Evolutionary conservation across 1,139 yeast species (phyloP).

Genomic region (Candida tropicalis): DNA sequence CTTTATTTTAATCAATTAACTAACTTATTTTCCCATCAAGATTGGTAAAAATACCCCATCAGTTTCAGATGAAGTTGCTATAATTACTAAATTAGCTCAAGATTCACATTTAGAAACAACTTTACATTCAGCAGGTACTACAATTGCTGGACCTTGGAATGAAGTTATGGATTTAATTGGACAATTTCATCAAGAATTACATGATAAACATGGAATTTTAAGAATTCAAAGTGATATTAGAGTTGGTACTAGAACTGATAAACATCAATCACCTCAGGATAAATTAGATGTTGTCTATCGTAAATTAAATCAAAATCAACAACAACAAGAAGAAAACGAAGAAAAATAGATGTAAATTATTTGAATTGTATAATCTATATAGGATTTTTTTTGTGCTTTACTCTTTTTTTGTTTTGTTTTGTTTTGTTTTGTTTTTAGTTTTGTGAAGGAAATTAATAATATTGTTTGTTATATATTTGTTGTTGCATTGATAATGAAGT

Average conservation of each 20-base stretch:
- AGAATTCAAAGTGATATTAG: constrained; percentile 85
- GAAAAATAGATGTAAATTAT: background rate
- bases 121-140: constrained; percentile 88
- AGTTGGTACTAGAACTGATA: constrained; percentile 80
- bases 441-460: background rate
- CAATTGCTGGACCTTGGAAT: constrained; percentile 92
- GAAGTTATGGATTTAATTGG: constrained; percentile 82
- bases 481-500: constrained; percentile 6
- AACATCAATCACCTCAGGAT: constrained; percentile 65
- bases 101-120: constrained; percentile 65
- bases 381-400: no score
- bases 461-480: constrained; percentile 5
- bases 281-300: constrained; percentile 62
- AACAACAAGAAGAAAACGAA: background rate
- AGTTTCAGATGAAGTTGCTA: constrained; percentile 77
- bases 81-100: constrained; percentile 63
- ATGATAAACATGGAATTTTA: constrained; percentile 59
- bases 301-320: constrained; percentile 33
- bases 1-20: background rate
- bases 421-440: background rate
- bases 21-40: no score
- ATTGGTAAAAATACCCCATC: constrained; percentile 80
- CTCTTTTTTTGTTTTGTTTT: background rate
- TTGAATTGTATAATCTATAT: no score
- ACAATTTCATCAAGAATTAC: constrained; percentile 72